Evolutionary conservation across 345 rosid genomes (phyloP), one percentile per base, ranked within the genome.

Genomic region (Dipteronia dyeriana): DNA sequence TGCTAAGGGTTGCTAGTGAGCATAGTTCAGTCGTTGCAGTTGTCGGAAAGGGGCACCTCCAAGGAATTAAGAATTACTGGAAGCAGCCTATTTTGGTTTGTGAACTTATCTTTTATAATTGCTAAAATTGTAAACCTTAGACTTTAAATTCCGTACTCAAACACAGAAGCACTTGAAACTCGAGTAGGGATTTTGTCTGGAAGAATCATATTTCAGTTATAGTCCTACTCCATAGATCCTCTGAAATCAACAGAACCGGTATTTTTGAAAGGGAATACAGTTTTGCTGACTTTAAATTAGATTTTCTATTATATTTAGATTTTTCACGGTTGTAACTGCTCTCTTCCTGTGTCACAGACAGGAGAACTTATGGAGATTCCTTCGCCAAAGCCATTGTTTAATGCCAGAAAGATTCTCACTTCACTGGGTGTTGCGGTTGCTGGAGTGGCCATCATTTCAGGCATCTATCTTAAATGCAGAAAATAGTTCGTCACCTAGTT

Each of bases 41-140:
- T 2, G 93, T 97, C 39, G 99, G 99, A n/a, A 97, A 87, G 88
- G 98, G 98, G n/a, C 99, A 97, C 82, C 81, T 97, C 76, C 83
- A 84, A 53, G 99, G 98, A 81, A 97, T 97, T 70, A 86, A 84
- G 90, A 90, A 88, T 81, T 80, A 91, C 38, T 97, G 99, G 99
- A 79, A 88, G 88, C 97, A 94, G 77, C 92, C 95, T 76, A 85
- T 97, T 73, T 74, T 26, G 85, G 94, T 94, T 19, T 22, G 91
- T 88, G 17, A 26, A 47, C 64, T 22, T 51, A 78, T 72, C 14
- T 11, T 34, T 20, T 13, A n/a, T 49, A n/a, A 10, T 65, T 65
- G 29, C 49, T 71, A 39, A 34, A 29, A 9, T 25, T 67, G 31
- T 49, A 9, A 19, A 25, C 34, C 8, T 65, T 0, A 29, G 38